Conservation (phyloP, 805 yeast species). For the Candida succiphila region DNA sequence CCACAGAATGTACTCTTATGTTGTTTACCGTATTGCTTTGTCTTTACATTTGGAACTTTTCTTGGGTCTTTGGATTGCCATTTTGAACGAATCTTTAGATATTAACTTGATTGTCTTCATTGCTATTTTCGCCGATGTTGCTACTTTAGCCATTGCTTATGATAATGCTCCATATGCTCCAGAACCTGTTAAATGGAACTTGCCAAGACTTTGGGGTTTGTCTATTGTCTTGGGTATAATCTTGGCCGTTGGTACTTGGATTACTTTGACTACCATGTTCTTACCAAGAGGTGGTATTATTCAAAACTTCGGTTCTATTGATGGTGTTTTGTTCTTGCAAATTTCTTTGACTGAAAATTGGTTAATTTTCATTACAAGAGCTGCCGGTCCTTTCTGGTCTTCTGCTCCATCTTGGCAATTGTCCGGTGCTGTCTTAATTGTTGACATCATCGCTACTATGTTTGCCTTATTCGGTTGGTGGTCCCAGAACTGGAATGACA, state of each 20-base stretch:
- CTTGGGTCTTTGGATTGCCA: conserved; percentile 95
- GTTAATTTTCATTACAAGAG: conserved; percentile 95
- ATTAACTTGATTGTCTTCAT: conserved; percentile 90
- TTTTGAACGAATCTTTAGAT: conserved; percentile 75
- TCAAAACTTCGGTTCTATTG: conserved; percentile 91
- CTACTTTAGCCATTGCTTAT: conserved; percentile 94
- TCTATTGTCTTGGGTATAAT: conserved; percentile 78
- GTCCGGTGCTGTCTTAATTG: conserved; percentile 85
- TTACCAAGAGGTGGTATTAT: conserved; percentile 85
- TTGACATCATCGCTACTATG: conserved; percentile 86
- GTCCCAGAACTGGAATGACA: conserved; percentile 96
- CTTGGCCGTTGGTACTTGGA: conserved; percentile 90
- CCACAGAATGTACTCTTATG: conserved; percentile 99
- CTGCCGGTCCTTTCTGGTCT: conserved; percentile 98
- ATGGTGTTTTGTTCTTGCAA: conserved; percentile 89
- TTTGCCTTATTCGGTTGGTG: conserved; percentile 95
- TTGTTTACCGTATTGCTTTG: conserved; percentile 95
- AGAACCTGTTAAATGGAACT: conserved; percentile 92
- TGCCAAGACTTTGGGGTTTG: conserved; percentile 97
- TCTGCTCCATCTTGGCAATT: conserved; percentile 95
- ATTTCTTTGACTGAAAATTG: conserved; percentile 94
- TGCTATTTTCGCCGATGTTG: conserved; percentile 97
- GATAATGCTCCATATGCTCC: conserved; percentile 95
- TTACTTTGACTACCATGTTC: conserved; percentile 90
- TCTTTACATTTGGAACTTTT: conserved; percentile 90